Conservation (phyloP, 116 monocot genomes). For the Cymodocea nodosa region DNA sequence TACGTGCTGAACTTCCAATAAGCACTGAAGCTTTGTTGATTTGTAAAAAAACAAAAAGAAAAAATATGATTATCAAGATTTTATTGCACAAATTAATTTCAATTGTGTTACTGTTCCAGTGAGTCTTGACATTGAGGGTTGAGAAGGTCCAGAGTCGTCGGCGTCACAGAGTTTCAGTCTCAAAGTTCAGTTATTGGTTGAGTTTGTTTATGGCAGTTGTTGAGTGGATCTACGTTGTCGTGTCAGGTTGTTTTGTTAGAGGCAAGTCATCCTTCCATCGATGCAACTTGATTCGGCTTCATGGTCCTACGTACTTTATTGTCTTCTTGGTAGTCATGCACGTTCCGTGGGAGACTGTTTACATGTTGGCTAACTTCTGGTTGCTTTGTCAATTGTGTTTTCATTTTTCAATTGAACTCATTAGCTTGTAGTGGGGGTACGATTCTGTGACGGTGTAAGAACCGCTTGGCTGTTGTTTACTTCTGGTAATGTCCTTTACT, state of each 20-base stretch:
- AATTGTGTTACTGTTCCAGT: conserved; percentile 85
- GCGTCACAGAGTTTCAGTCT: conserved; percentile 48
- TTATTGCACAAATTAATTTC: conserved; percentile 40
- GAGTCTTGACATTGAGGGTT: conserved; percentile 76
- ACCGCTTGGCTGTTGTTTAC: no score
- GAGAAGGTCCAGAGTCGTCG: conserved; percentile 74
- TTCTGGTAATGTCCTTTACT: no score
- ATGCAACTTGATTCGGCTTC: conserved; percentile 5
- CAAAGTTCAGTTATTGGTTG: conserved; percentile 45
- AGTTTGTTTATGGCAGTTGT: conserved; percentile 20
- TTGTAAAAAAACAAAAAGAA: background rate
- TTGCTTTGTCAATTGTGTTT: background rate
- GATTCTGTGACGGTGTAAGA: no score
- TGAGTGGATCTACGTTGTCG: conserved; percentile 1
- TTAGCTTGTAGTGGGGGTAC: no score
- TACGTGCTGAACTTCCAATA: conserved; percentile 2
- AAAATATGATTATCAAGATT: background rate
- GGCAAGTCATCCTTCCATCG: background rate
- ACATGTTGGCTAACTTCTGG: background rate
- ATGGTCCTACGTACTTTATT: background rate
- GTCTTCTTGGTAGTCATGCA: background rate
- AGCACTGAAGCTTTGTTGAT: background rate
- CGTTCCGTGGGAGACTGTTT: background rate
- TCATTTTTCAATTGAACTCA: no score
- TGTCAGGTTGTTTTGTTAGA: conserved; percentile 4